Evolutionary conservation across 2,329 filamentous ascomycete species (phyloP).

Genomic region (Ceratocystis variospora): DNA sequence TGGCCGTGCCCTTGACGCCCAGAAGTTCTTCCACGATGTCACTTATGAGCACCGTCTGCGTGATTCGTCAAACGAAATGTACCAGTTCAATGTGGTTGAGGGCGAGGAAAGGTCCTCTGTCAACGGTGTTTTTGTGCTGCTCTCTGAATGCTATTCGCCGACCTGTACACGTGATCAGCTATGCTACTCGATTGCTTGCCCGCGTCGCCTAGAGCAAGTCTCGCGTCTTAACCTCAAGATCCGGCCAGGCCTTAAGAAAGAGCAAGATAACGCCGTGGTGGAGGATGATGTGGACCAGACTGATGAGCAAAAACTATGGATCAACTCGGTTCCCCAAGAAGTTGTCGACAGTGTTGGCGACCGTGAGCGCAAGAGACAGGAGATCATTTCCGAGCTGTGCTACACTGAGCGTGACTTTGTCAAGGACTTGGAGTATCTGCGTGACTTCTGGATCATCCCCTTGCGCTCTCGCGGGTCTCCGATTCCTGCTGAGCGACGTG

Average conservation of each 20-base stretch:
- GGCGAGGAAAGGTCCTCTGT: conserved; percentile 58
- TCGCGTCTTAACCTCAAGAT: conserved; percentile 87
- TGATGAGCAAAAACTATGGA: conserved; percentile 97
- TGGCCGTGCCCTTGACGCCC: conserved; percentile 82
- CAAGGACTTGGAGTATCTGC: conserved; percentile 92
- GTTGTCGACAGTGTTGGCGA: conserved; percentile 81
- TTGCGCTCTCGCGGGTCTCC: conserved; percentile 70
- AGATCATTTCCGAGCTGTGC: conserved; percentile 96
- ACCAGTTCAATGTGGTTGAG: conserved; percentile 69
- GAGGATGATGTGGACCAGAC: conserved; percentile 74
- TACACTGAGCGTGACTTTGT: conserved; percentile 98
- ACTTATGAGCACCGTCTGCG: conserved; percentile 92
- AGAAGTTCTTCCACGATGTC: conserved; percentile 98
- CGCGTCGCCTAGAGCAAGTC: conserved; percentile 83
- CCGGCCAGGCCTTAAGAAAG: conserved; percentile 67
- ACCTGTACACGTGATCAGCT: conserved; percentile 91
- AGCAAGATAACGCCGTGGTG: conserved; percentile 43
- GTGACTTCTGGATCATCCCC: conserved; percentile 97
- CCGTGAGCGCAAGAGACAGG: conserved; percentile 90
- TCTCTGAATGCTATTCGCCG: conserved; percentile 95
- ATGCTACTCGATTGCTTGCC: conserved; percentile 96
- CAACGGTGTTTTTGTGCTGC: conserved; percentile 88
- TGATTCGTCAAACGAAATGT: conserved; percentile 88
- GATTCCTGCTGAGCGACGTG: conserved; percentile 73
- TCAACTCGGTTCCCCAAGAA: conserved; percentile 94